These are phyloP conservation scores for Boletus barrowsii DNA, from an alignment of 768 basidiomycete species.

Conservation along the genomic window DNA sequence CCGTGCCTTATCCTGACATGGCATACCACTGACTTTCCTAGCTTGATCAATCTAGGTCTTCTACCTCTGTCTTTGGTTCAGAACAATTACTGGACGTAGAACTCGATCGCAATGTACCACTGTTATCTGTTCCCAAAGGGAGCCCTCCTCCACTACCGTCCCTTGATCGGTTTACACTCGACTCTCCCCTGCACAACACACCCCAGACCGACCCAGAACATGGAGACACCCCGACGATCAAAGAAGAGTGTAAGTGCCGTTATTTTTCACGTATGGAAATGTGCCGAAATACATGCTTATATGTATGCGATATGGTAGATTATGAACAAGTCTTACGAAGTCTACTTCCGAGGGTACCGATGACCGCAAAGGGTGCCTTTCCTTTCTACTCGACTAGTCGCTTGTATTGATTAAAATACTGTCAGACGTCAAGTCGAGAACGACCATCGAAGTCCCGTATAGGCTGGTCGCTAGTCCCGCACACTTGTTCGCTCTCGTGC, in stretches of 20 bases:
- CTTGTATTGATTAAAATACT: background rate
- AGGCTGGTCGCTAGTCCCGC: constrained; percentile 34
- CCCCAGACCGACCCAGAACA: background rate
- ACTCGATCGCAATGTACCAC: constrained; percentile 40
- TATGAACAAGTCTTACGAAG: constrained; percentile 32
- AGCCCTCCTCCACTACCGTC: constrained; percentile 24
- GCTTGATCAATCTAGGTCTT: constrained; percentile 42
- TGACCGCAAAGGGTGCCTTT: constrained; percentile 41
- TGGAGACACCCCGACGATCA: background rate
- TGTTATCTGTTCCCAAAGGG: constrained; percentile 32
- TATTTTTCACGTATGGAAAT: background rate
- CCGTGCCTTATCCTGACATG: background rate
- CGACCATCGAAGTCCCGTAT: constrained; percentile 34
- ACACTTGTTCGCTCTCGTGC: constrained; percentile 35
- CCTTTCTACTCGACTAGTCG: background rate
- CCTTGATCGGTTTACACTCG: constrained; percentile 22
- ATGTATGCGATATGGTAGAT: constrained; percentile 19
- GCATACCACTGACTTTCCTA: constrained; percentile 16
- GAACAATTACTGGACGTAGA: constrained; percentile 52
- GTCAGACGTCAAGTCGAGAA: constrained; percentile 37
- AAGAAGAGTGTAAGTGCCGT: constrained; percentile 21
- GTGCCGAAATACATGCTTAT: background rate
- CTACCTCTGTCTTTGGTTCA: constrained; percentile 39
- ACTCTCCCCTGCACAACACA: background rate
- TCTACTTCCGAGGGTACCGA: constrained; percentile 41